phyloP scores from a whole-genome alignment of 2,329 filamentous ascomycete species.

The Penicillium sp. region DNA sequence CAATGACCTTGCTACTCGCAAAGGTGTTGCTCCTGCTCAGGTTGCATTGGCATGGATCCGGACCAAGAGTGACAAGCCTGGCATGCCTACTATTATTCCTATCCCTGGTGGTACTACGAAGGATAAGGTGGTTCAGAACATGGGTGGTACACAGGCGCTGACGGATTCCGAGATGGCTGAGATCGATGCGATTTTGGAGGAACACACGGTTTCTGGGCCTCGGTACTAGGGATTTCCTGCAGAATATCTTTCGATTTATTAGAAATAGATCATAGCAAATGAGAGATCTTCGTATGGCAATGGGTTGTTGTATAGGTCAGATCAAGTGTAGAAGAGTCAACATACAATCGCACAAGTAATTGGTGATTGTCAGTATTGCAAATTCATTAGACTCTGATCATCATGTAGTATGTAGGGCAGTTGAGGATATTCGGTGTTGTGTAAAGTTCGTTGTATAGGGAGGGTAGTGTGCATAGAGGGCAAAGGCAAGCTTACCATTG shows the following conservation, averaged over 20 bases:
- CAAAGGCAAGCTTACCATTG: not conserved
- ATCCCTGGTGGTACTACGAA: slow-evolving; percentile 40
- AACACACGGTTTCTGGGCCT: slow-evolving; percentile 39
- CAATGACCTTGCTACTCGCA: slow-evolving; percentile 46
- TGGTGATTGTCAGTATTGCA: slow-evolving; percentile 49
- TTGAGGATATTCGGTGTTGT: slow-evolving; percentile 14
- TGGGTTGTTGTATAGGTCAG: slow-evolving; percentile 31
- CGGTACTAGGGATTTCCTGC: slow-evolving; percentile 25
- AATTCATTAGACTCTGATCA: slow-evolving; percentile 44
- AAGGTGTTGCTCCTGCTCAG: slow-evolving; percentile 48
- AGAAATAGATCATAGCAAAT: slow-evolving; percentile 15
- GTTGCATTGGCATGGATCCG: slow-evolving; percentile 53
- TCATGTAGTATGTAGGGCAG: slow-evolving; percentile 26
- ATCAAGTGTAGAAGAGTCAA: slow-evolving; percentile 51
- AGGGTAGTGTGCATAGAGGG: not conserved
- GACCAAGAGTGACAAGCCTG: slow-evolving; percentile 43
- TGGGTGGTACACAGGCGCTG: slow-evolving; percentile 30
- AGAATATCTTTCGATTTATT: slow-evolving; percentile 4
- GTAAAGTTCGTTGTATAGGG: slow-evolving; percentile 7
- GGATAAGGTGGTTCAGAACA: slow-evolving; percentile 39
- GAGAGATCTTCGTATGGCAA: slow-evolving; percentile 3
- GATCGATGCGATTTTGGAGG: slow-evolving; percentile 53
- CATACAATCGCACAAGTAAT: slow-evolving; percentile 42
- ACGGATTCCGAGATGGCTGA: slow-evolving; percentile 47
- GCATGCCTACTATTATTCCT: slow-evolving; percentile 45